A percentile compares a stretch with the other conserved stretches of the same genome.
Conservation (phyloP, 2,329 filamentous ascomycete species). For the Hymenoscyphus salicellus region DNA sequence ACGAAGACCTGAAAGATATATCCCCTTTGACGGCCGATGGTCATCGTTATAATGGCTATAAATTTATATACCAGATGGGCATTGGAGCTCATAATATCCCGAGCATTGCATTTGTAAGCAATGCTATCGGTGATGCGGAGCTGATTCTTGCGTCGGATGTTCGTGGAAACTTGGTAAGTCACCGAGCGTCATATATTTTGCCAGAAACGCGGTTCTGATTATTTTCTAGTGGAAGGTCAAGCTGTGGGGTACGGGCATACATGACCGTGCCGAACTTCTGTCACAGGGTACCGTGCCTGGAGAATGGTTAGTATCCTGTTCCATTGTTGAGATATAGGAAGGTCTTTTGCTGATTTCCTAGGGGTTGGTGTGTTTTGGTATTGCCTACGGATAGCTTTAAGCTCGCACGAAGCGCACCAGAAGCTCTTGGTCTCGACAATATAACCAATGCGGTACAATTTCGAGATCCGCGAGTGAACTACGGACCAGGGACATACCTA, state of each 20-base stretch:
- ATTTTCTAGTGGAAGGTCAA: neutral
- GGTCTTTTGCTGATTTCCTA: neutral
- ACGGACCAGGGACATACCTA: neutral
- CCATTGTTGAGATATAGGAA: neutral
- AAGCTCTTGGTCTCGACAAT: neutral
- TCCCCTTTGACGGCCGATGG: neutral
- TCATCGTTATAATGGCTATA: conserved; percentile 8
- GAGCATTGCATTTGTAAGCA: conserved; percentile 29
- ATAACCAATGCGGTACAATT: neutral
- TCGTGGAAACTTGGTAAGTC: conserved; percentile 23
- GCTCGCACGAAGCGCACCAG: neutral
- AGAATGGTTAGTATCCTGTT: neutral
- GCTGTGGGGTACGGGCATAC: neutral
- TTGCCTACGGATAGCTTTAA: neutral
- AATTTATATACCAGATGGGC: conserved; percentile 15
- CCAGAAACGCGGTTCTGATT: neutral
- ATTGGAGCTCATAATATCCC: conserved; percentile 31
- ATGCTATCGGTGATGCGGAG: conserved; percentile 22
- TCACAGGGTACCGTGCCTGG: neutral
- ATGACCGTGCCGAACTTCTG: neutral
- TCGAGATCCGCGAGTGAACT: too few species aligned
- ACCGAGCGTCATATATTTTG: neutral
- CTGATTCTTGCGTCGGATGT: conserved; percentile 31
- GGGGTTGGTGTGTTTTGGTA: conserved; percentile 4
- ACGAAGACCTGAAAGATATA: neutral